A percentile compares a stretch with the other conserved stretches of the same genome.
phyloP scores from a whole-genome alignment of 2,329 filamentous ascomycete species.

The Dothistroma septosporum region DNA sequence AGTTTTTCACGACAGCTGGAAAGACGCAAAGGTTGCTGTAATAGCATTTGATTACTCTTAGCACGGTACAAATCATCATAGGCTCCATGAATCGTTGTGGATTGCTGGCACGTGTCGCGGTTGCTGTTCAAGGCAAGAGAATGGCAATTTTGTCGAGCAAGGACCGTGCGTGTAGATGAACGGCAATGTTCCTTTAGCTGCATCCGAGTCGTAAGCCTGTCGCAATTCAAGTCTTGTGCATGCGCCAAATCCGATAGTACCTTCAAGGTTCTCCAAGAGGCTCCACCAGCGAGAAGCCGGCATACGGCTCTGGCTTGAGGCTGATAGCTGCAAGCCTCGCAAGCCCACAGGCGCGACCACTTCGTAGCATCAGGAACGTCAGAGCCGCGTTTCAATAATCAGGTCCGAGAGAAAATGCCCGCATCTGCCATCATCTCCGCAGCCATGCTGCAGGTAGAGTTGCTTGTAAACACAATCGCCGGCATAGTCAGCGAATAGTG shows the following conservation, averaged over 20 bases:
- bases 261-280: slow-evolving; percentile 10
- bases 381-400: not conserved
- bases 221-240: not conserved
- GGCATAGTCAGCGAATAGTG: not conserved
- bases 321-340: not conserved
- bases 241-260: slow-evolving; percentile 15
- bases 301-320: not conserved
- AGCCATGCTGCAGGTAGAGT: not conserved
- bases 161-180: not conserved
- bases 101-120: slow-evolving; percentile 18
- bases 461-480: not conserved
- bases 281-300: slow-evolving; percentile 3
- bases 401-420: not conserved
- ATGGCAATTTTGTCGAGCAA: slow-evolving; percentile 6
- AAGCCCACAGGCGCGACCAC: not conserved
- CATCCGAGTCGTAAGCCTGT: slow-evolving; percentile 5
- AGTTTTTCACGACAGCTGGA: too few relatives aligned
- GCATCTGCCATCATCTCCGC: not conserved
- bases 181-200: slow-evolving; percentile 4
- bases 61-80: not conserved
- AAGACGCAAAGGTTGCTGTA: not conserved
- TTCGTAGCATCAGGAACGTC: not conserved
- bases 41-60: not conserved
- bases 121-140: slow-evolving; percentile 4
- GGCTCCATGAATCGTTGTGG: slow-evolving; percentile 7